Base-by-base conservation (phyloP, 768 basidiomycete species). In the Tricholoma sp. region DNA sequence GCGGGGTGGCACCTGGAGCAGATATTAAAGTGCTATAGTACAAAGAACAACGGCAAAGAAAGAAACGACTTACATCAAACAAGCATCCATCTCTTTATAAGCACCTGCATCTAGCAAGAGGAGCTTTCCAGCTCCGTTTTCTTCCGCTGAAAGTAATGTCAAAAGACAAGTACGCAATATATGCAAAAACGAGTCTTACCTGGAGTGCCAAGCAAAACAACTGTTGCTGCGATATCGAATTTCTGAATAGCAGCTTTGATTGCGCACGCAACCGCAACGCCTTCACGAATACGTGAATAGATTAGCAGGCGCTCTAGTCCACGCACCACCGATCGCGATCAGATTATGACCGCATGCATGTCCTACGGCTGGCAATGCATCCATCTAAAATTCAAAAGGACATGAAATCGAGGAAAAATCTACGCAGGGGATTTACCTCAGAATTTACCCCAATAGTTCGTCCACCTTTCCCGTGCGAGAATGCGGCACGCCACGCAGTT, bases 301-400 rank as follows among this genome's bases (percentile, higher is more conserved):
- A 31, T 31, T 49, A 29, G 32, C 8, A 24, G 13, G 15, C n/a
- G 47, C 31, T 5, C 11, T 36, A 61, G 29, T 32, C 15, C 8
- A 49, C 31, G 15, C 59, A 70, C 75, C 76, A 28, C 76, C 71
- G 28, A 91, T 88, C 0, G 86, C 89, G 50, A 92, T 92, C 49
- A 92, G 73, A 63, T 92, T 92, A 65, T 93, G 90, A 2, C 90
- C 90, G 61, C 90, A 92, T 1, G 86, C 88, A 59, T 89, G 88
- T 0, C 87, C 83, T 34, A 85, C 74, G 0, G 79, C 76, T 53
- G 72, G 72, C 31, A 87, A 71, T 1, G 85, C 86, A 55, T 85
- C 84, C 84, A 86, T 85, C 79, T 81, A 56, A 2, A 31, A 8
- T 48, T 13, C 39, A 17, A 15, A 41, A 24, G 24, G 13, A 34